Base-by-base conservation (phyloP, 2,329 filamentous ascomycete species). In the Pseudocercospora musae region DNA sequence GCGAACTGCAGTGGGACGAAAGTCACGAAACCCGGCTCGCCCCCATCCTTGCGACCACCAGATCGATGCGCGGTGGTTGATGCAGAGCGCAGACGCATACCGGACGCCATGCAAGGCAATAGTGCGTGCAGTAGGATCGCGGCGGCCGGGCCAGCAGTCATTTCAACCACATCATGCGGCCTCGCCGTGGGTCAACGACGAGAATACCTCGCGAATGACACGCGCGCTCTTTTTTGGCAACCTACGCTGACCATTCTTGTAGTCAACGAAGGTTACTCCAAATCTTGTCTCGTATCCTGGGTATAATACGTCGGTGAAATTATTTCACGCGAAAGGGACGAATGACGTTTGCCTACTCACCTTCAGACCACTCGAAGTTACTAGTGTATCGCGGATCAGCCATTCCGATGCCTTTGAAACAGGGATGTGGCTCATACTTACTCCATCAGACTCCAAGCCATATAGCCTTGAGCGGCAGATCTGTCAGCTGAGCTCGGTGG, bases 201-300 rank as follows among this genome's bases (percentile, higher is more conserved):
- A 58, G 61, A 68, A 68, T 18, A 70, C 54, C 31, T 69, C 60
- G 8, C 58, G 85, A 70, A 96, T 83, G 72, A 84, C 83, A 76
- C 82, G 84, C 20, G 90, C 91, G 75, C 90, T 95, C 84, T 92
- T 91, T 84, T 96, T 96, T 42, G 91, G 88, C 69, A 88, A 84
- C 57, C 91, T 82, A 80, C 88, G 90, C 82, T 96, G 92, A 23
- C 86, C 88, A 68, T 91, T 85, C 70, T 85, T 80, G 75, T 95
- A 96, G 78, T 96, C 91, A 57, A 96, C 91, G 74, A 84, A 95
- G 6, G 88, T 91, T 60, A 92, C 90, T 25, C 91, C 91, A 71
- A 96, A 96, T 44, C 91, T 84, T 48, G 91, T 95, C 79, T 91
- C 88, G 73, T 94, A 96, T 10, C 91, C 37, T 40, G 7, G 37